Evolutionary conservation across 129 eudicot species (phyloP).

Genomic region (carrot (Daucus carota)): DNA sequence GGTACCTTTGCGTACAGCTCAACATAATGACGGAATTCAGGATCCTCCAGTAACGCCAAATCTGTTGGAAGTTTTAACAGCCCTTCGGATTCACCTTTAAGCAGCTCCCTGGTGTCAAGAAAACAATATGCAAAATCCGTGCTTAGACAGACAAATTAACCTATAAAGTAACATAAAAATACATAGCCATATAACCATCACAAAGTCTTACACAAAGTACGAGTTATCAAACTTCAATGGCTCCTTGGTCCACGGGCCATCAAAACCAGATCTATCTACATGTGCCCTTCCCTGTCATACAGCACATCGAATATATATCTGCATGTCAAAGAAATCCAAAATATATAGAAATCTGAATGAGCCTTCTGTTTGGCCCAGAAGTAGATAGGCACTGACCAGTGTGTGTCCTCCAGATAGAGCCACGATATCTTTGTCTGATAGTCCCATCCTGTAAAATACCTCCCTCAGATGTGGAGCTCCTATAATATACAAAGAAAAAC

Average conservation of each 20-base stretch:
- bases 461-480: slow-evolving; percentile 87
- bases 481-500: slow-evolving; percentile 21
- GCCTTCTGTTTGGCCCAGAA: slow-evolving; percentile 4
- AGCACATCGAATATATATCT: slow-evolving; percentile 7
- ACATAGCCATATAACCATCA: background rate
- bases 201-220: slow-evolving; percentile 62
- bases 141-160: slow-evolving; percentile 4
- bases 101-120: slow-evolving; percentile 64
- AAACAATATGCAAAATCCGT: background rate
- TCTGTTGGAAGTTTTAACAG: slow-evolving; percentile 86
- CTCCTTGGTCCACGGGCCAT: slow-evolving; percentile 93
- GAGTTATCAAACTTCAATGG: slow-evolving; percentile 88
- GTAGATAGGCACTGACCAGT: slow-evolving; percentile 42
- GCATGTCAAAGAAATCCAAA: slow-evolving; percentile 13
- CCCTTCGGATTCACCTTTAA: slow-evolving; percentile 83
- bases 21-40: slow-evolving; percentile 53
- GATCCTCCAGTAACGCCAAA: slow-evolving; percentile 63
- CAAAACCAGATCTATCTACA: slow-evolving; percentile 94
- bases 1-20: slow-evolving; percentile 79
- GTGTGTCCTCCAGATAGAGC: slow-evolving; percentile 98
- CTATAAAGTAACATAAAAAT: background rate
- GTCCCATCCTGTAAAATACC: slow-evolving; percentile 85
- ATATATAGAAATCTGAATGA: background rate
- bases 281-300: slow-evolving; percentile 81
- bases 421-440: slow-evolving; percentile 87